These are phyloP conservation scores for Sarocladium brachiariae DNA, from an alignment of 2,329 filamentous ascomycete species.

Conservation along the genomic window DNA sequence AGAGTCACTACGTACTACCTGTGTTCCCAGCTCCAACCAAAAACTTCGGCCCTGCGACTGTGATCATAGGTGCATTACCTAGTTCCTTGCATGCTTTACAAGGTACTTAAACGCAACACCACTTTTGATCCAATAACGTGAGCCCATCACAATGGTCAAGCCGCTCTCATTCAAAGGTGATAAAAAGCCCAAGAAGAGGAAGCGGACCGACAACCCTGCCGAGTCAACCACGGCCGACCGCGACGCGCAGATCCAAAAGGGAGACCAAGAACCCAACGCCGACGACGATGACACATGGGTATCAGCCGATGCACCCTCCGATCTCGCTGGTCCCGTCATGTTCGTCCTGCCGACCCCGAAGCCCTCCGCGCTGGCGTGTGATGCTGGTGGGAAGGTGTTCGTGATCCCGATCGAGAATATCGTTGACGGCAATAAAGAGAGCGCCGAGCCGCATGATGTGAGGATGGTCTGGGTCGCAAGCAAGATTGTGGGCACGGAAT, in stretches of 20 bases:
- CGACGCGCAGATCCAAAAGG: slow-evolving; percentile 12
- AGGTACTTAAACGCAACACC: too few species aligned
- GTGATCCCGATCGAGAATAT: slow-evolving; percentile 78
- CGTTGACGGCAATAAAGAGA: slow-evolving; percentile 72
- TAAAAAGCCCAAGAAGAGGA: slow-evolving; percentile 89
- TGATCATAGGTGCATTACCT: too few species aligned
- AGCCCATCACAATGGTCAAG: too few species aligned
- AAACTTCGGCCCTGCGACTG: too few species aligned
- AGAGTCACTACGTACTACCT: too few species aligned
- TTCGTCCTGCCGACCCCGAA: slow-evolving; percentile 72
- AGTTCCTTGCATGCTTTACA: too few species aligned
- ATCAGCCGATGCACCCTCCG: slow-evolving; percentile 64
- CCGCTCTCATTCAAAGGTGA: slow-evolving; percentile 94
- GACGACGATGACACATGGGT: slow-evolving; percentile 83
- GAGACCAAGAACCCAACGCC: slow-evolving; percentile 9
- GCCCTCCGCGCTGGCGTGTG: slow-evolving; percentile 72
- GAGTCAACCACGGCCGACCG: slow-evolving; percentile 37
- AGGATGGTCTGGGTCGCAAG: slow-evolving; percentile 93
- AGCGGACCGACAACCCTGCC: slow-evolving; percentile 49
- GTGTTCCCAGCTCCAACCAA: too few species aligned
- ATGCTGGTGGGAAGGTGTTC: slow-evolving; percentile 82
- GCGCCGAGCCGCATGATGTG: slow-evolving; percentile 90
- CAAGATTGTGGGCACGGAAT: slow-evolving; percentile 72
- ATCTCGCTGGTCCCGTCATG: slow-evolving; percentile 76
- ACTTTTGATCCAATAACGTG: too few species aligned